A percentile compares a stretch with the other conserved stretches of the same genome.
These are phyloP conservation scores for Macrocybe gigantea DNA, from an alignment of 768 basidiomycete species.

Conservation along the genomic window DNA sequence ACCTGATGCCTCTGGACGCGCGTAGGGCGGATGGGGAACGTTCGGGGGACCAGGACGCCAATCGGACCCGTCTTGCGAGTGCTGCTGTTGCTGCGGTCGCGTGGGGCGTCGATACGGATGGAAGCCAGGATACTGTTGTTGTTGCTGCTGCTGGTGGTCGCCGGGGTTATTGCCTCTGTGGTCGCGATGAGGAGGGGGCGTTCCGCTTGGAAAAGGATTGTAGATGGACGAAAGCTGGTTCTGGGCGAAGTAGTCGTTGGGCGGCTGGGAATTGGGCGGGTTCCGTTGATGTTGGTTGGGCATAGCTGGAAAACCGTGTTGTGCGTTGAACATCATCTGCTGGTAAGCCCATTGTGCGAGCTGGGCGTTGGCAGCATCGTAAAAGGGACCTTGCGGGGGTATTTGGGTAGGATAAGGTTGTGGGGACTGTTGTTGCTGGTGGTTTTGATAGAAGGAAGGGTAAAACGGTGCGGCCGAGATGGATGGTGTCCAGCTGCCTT, in stretches of 20 bases:
- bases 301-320: slow-evolving; percentile 42
- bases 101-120: slow-evolving; percentile 79
- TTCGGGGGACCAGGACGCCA: slow-evolving; percentile 39
- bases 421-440: slow-evolving; percentile 50
- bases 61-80: slow-evolving; percentile 31
- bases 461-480: slow-evolving; percentile 69
- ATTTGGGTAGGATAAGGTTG: slow-evolving; percentile 44
- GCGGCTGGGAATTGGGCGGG: slow-evolving; percentile 25
- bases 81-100: slow-evolving; percentile 33
- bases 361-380: slow-evolving; percentile 62
- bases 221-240: slow-evolving; percentile 44
- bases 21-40: slow-evolving; percentile 71
- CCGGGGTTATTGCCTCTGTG: slow-evolving; percentile 34
- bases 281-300: slow-evolving; percentile 45
- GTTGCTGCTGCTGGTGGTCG: slow-evolving; percentile 35
- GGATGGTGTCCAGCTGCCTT: slow-evolving; percentile 65
- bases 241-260: slow-evolving; percentile 53
- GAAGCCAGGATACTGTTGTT: slow-evolving; percentile 50
- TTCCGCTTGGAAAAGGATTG: slow-evolving; percentile 64
- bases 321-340: slow-evolving; percentile 82
- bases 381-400: slow-evolving; percentile 60
- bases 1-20: slow-evolving; percentile 71
- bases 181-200: slow-evolving; percentile 57
- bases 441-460: slow-evolving; percentile 72
- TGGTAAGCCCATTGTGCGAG: slow-evolving; percentile 88